phyloP scores from a whole-genome alignment of 805 yeast species.

The Middelhovenomyces tepae region DNA sequence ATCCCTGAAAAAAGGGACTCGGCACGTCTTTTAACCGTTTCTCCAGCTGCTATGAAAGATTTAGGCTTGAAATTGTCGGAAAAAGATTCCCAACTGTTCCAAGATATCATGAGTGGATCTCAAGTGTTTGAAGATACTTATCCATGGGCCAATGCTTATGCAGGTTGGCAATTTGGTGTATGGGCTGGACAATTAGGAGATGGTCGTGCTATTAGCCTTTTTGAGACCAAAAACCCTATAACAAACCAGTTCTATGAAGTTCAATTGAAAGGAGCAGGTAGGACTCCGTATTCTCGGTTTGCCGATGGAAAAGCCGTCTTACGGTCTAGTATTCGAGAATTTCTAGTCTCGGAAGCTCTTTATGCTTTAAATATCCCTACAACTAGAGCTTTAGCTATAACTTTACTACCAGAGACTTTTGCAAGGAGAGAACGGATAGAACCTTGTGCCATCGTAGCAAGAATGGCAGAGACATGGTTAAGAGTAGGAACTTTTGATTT shows the following conservation, averaged over 20 bases:
- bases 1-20: slow-evolving; percentile 50
- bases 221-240: slow-evolving; percentile 47
- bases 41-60: slow-evolving; percentile 51
- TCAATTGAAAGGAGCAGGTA: slow-evolving; percentile 88
- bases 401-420: slow-evolving; percentile 60
- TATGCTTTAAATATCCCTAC: slow-evolving; percentile 78
- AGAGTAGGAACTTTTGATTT: slow-evolving; percentile 84
- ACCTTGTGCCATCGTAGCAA: slow-evolving; percentile 72
- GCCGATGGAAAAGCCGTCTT: slow-evolving; percentile 96
- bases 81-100: slow-evolving; percentile 37
- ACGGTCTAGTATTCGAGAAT: slow-evolving; percentile 82
- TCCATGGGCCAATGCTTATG: slow-evolving; percentile 88
- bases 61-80: slow-evolving; percentile 43
- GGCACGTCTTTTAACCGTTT: slow-evolving; percentile 40
- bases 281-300: slow-evolving; percentile 86
- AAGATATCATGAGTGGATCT: slow-evolving; percentile 55
- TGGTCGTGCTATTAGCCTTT: slow-evolving; percentile 80
- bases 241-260: slow-evolving; percentile 46
- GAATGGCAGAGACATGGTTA: slow-evolving; percentile 83
- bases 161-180: slow-evolving; percentile 93
- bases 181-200: slow-evolving; percentile 98
- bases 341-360: slow-evolving; percentile 72
- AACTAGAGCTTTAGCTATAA: slow-evolving; percentile 70
- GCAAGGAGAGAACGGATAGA: slow-evolving; percentile 68
- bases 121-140: slow-evolving; percentile 35